Conservation (phyloP, 2,329 filamentous ascomycete genomes). For the Esteya vermicola region DNA sequence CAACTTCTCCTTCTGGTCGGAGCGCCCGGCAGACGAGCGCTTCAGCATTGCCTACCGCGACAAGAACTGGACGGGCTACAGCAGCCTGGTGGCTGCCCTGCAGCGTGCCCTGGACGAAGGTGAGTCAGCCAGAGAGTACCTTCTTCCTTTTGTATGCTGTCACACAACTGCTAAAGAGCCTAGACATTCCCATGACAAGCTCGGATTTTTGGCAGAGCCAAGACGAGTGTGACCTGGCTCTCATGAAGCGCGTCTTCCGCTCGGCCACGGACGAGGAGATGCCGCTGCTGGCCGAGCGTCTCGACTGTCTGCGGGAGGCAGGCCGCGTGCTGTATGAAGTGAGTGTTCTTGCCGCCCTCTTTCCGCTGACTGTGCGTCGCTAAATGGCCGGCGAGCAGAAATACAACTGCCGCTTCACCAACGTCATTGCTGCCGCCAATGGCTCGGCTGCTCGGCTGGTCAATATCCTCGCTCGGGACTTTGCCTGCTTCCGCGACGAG, state of each 20-base stretch:
- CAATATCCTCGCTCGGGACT: slow-evolving; percentile 70
- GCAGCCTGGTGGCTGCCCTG: slow-evolving; percentile 78
- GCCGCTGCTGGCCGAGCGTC: slow-evolving; percentile 64
- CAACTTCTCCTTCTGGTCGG: slow-evolving; percentile 96
- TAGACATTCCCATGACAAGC: slow-evolving; percentile 76
- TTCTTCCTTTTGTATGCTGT: neutral
- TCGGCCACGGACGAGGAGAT: slow-evolving; percentile 79
- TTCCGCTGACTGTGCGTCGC: neutral
- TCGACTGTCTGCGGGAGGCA: slow-evolving; percentile 70
- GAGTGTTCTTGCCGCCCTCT: slow-evolving; percentile 14
- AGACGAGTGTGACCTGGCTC: slow-evolving; percentile 59
- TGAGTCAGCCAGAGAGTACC: slow-evolving; percentile 14
- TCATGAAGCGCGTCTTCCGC: slow-evolving; percentile 66
- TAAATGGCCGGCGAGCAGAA: slow-evolving; percentile 35
- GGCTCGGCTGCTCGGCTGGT: slow-evolving; percentile 74
- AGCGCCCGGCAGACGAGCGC: slow-evolving; percentile 50
- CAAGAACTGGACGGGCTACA: slow-evolving; percentile 84
- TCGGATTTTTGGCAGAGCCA: slow-evolving; percentile 76
- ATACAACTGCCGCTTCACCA: slow-evolving; percentile 60
- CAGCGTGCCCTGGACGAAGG: slow-evolving; percentile 82
- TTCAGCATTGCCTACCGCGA: slow-evolving; percentile 75
- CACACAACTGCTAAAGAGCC: neutral
- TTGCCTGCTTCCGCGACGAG: slow-evolving; percentile 77
- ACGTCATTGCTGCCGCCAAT: slow-evolving; percentile 59
- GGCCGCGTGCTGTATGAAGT: slow-evolving; percentile 68